These are phyloP conservation scores for Linum lewisii DNA, from an alignment of 345 rosid species.

Conservation along the genomic window DNA sequence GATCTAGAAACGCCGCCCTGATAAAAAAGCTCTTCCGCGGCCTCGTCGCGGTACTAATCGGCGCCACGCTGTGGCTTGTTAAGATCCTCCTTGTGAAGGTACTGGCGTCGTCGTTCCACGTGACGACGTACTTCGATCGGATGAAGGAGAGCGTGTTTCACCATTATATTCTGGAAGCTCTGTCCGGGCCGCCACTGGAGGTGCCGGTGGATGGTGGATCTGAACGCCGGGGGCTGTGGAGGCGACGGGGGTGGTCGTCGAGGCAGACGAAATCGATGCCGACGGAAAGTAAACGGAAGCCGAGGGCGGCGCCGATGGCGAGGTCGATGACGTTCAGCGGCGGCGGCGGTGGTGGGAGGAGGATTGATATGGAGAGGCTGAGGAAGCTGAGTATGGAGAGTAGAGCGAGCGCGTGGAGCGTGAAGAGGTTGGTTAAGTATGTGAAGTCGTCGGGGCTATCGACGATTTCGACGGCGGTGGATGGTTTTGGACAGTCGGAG, in stretches of 20 bases:
- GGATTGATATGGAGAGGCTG: slow-evolving; percentile 41
- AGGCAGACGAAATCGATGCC: background rate
- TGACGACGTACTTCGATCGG: background rate
- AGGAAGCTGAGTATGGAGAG: slow-evolving; percentile 32
- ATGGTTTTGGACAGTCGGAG: slow-evolving; percentile 35
- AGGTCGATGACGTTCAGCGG: background rate
- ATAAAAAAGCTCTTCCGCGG: slow-evolving; percentile 21
- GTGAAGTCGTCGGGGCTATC: slow-evolving; percentile 36
- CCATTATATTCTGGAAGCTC: background rate
- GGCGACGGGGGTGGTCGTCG: background rate
- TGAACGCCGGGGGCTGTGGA: background rate
- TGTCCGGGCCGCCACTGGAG: background rate
- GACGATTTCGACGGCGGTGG: slow-evolving; percentile 40
- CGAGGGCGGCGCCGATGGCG: background rate
- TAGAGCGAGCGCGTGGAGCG: slow-evolving; percentile 36
- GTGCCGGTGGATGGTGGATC: background rate
- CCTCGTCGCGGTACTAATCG: slow-evolving; percentile 30
- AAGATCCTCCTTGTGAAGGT: slow-evolving; percentile 39
- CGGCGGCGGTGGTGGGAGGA: slow-evolving; percentile 11
- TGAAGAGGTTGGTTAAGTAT: slow-evolving; percentile 37
- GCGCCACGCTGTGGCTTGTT: slow-evolving; percentile 46
- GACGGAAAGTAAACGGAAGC: background rate
- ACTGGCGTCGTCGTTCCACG: background rate
- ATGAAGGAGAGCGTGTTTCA: background rate
- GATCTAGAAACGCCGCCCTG: slow-evolving; percentile 16